A percentile compares a stretch with the other conserved stretches of the same genome.
phyloP scores from a whole-genome alignment of 2,329 filamentous ascomycete genomes.

The Fusarium sulawesiense region DNA sequence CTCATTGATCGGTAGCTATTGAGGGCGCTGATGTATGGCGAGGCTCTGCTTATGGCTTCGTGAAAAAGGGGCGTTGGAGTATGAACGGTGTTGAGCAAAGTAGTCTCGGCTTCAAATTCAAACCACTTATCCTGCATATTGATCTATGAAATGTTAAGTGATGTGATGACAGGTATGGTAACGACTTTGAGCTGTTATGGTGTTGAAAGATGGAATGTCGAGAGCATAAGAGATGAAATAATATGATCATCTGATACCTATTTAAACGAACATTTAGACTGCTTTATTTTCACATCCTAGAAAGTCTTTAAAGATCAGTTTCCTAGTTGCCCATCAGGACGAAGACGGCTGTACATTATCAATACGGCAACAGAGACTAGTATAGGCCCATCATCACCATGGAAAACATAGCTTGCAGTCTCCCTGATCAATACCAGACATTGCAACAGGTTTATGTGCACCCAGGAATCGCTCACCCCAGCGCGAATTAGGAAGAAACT shows the following conservation, averaged over 20 bases:
- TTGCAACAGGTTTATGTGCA: background rate
- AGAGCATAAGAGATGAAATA: background rate
- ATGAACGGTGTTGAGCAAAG: conserved; percentile 4
- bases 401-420: background rate
- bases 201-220: background rate
- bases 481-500: background rate
- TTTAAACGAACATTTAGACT: background rate
- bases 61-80: conserved; percentile 12
- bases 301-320: no score
- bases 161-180: background rate
- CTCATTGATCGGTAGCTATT: conserved; percentile 4
- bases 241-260: background rate
- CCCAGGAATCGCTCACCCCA: background rate
- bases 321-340: no score
- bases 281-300: no score
- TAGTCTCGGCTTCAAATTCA: conserved; percentile 27
- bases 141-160: background rate
- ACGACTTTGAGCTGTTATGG: background rate
- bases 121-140: conserved; percentile 9
- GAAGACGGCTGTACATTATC: no score
- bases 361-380: no score
- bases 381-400: background rate
- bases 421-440: background rate
- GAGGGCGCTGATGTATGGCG: conserved; percentile 18
- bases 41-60: conserved; percentile 6